Base-by-base conservation (phyloP, 345 rosid species). In the Populus euphratica region DNA sequence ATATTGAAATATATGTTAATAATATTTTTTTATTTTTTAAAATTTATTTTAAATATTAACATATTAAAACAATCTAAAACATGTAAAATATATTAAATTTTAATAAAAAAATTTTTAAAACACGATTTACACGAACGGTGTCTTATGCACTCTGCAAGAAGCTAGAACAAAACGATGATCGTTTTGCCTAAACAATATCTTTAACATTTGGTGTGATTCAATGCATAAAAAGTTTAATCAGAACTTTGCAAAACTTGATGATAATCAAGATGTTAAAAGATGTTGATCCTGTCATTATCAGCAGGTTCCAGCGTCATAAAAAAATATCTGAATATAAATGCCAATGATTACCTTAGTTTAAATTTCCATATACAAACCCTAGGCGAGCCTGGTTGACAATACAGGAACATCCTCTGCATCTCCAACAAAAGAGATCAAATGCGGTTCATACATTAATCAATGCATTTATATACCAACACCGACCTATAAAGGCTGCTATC, bases 361-460 rank as follows among this genome's bases (percentile, higher is more conserved):
- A 84, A 93, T 89, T 44, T 97, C 92, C 98, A 93, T 96, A 49
- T 96, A 96, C 64, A 93, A 90, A 76, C 98, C 99, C 81, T 96
- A 96, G 20, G 90, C 97, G 83, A 83, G 89, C 73, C 97, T 93
- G 56, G 99, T 96, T 33, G 99, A 91, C 78, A 96, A 44, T 73
- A 96, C 86, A 20, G 99, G 98, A 79, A 96, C 92, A 75, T 88
- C 91, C 80, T 92, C 97, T 14, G 86, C 82, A 88, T 96, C 98
- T 18, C 65, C 86, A 39, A 86, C 86, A 31, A 87, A 84, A 72
- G 86, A 68, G 77, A 81, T 93, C 93, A 41, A 96, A 92, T 68
- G 90, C 90, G 85, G 85, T 86, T 78, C 87, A 77, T 76, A 97
- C 93, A 80, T 92, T 93, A 70, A 96, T 96, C 76, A 91, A 76